These are phyloP conservation scores for Helicostylum pulchrum DNA, from an alignment of 192 early-diverging fungal genomes.

Conservation along the genomic window DNA sequence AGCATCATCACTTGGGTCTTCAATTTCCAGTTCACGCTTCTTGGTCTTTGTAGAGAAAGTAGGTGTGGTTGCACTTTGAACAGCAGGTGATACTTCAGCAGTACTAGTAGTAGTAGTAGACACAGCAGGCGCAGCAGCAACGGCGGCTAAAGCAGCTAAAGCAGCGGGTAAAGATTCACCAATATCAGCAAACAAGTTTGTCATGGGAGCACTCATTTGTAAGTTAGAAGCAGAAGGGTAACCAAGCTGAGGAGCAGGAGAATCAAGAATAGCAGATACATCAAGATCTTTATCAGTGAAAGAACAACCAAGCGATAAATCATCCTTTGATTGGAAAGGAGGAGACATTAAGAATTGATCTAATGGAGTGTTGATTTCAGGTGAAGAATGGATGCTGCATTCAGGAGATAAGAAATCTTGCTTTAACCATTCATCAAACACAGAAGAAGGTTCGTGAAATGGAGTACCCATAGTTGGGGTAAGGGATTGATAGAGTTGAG, in stretches of 20 bases:
- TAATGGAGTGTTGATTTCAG: conserved; percentile 33
- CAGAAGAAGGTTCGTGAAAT: conserved; percentile 12
- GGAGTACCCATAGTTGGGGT: conserved; percentile 8
- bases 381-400: conserved; percentile 22
- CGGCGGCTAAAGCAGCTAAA: conserved; percentile 12
- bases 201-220: neutral
- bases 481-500: conserved; percentile 31
- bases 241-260: conserved; percentile 8
- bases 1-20: conserved; percentile 43
- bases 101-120: neutral
- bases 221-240: neutral
- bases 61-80: conserved; percentile 7
- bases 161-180: conserved; percentile 16
- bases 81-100: neutral
- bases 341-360: conserved; percentile 33
- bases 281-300: conserved; percentile 17
- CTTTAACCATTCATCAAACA: conserved; percentile 48
- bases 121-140: neutral
- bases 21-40: conserved; percentile 18
- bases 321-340: conserved; percentile 14
- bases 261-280: conserved; percentile 28
- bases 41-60: conserved; percentile 11
- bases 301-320: neutral
- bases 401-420: conserved; percentile 32
- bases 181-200: conserved; percentile 13